Percentiles rank a stretch among this genome's conserved stretches.
Conservation (phyloP, 2,329 filamentous ascomycete species). For the Fusarium sp. region DNA sequence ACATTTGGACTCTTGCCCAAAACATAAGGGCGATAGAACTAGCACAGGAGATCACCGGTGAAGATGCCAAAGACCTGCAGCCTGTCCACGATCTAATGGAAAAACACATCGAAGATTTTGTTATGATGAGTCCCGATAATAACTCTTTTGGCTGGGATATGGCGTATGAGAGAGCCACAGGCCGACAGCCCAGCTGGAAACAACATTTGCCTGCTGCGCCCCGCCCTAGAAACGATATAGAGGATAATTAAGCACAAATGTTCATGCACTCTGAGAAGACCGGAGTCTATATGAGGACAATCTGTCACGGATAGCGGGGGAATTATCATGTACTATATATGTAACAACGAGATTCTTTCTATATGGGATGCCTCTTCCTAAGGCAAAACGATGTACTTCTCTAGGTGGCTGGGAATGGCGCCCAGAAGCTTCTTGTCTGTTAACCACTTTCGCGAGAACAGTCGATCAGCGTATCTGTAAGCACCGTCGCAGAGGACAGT, state of each 20-base stretch:
- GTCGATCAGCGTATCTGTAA: constrained; percentile 93
- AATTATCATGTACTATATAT: constrained; percentile 37
- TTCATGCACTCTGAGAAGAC: neutral
- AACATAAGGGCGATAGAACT: constrained; percentile 56
- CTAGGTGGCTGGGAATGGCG: constrained; percentile 84
- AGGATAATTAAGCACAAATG: neutral
- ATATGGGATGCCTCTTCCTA: constrained; percentile 54
- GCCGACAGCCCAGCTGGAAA: constrained; percentile 45
- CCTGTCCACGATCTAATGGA: constrained; percentile 53
- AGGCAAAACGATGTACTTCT: constrained; percentile 94
- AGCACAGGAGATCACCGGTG: constrained; percentile 54
- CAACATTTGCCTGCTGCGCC: neutral
- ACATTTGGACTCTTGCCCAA: constrained; percentile 45
- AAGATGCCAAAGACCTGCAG: constrained; percentile 47
- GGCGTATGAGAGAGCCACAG: constrained; percentile 44
- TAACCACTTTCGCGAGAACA: constrained; percentile 94
- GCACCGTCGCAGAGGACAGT: constrained; percentile 95
- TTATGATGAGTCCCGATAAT: constrained; percentile 21
- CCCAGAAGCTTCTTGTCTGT: constrained; percentile 83
- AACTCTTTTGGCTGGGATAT: constrained; percentile 34
- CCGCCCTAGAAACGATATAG: neutral
- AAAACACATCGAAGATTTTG: constrained; percentile 50
- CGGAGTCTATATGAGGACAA: neutral
- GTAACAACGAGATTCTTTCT: constrained; percentile 45
- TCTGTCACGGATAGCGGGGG: neutral